phyloP scores from a whole-genome alignment of 768 basidiomycete species.

The Sutorius australiensis region DNA sequence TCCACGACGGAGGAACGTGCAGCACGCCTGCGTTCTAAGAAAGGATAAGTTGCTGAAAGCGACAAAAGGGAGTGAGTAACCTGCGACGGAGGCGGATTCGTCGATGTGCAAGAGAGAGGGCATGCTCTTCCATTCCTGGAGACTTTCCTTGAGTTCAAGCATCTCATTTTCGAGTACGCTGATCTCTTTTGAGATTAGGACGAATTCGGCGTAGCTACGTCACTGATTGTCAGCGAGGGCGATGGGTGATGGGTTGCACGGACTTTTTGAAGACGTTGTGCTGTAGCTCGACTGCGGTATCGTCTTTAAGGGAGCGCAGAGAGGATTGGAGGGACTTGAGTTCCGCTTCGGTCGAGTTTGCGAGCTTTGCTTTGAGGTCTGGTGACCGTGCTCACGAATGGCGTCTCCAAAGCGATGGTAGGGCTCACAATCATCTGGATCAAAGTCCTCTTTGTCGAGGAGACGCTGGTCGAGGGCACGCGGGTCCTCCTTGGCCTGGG shows the following conservation, averaged over 20 bases:
- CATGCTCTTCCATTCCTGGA: slow-evolving; percentile 95
- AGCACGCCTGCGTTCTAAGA: slow-evolving; percentile 50
- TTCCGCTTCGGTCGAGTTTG: slow-evolving; percentile 86
- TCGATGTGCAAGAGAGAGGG: slow-evolving; percentile 90
- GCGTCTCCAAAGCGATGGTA: background rate
- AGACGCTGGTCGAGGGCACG: slow-evolving; percentile 53
- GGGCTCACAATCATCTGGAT: slow-evolving; percentile 82
- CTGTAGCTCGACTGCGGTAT: slow-evolving; percentile 78
- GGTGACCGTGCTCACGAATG: slow-evolving; percentile 7
- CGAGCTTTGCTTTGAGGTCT: slow-evolving; percentile 82
- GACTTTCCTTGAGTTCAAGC: slow-evolving; percentile 90
- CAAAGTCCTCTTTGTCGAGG: slow-evolving; percentile 76
- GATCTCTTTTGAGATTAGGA: slow-evolving; percentile 95
- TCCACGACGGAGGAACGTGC: slow-evolving; percentile 94
- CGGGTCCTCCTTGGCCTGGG: slow-evolving; percentile 50
- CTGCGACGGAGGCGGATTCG: slow-evolving; percentile 65
- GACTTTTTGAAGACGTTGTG: slow-evolving; percentile 92
- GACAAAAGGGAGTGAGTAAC: slow-evolving; percentile 28
- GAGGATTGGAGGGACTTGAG: slow-evolving; percentile 74
- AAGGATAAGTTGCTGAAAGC: slow-evolving; percentile 17
- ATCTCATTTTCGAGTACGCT: slow-evolving; percentile 95
- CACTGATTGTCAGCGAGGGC: slow-evolving; percentile 7
- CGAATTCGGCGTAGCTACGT: slow-evolving; percentile 91
- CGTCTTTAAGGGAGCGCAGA: slow-evolving; percentile 63
- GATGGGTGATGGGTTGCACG: slow-evolving; percentile 22